phyloP scores from a whole-genome alignment of 1,139 yeast species.

The Waltiozyma sp. region DNA sequence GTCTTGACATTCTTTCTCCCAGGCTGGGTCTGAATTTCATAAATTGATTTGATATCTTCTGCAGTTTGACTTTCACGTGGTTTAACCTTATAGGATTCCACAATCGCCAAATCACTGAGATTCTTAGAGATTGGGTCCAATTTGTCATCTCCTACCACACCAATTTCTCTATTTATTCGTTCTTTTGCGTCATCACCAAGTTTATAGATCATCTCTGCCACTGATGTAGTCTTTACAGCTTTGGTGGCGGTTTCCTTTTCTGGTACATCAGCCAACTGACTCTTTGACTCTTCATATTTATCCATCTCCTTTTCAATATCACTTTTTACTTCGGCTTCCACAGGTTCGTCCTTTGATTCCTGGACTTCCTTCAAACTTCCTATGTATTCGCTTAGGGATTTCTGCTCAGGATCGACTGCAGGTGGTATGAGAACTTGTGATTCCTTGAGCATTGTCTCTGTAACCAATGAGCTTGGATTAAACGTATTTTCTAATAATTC shows the following conservation, averaged over 20 bases:
- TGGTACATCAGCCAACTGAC: conserved; percentile 1
- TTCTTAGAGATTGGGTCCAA: conserved; percentile 21
- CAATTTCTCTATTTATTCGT: conserved; percentile 20
- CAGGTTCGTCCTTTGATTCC: background rate
- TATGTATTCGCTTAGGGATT: background rate
- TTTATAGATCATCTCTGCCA: conserved; percentile 16
- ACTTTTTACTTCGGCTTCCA: background rate
- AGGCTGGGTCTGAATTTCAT: conserved; percentile 3
- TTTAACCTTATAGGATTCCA: conserved; percentile 17
- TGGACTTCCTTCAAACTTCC: background rate
- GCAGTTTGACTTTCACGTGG: conserved; percentile 1
- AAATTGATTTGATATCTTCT: conserved; percentile 1
- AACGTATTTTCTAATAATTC: background rate
- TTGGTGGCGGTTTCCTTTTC: background rate
- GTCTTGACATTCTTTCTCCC: conserved; percentile 25
- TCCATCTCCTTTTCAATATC: background rate
- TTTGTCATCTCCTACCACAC: conserved; percentile 18
- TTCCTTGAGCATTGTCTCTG: background rate
- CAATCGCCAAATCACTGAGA: conserved; percentile 22
- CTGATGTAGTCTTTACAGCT: conserved; percentile 2
- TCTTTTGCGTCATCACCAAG: conserved; percentile 23
- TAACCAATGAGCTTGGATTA: background rate
- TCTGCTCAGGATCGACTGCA: background rate
- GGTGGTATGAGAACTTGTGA: background rate
- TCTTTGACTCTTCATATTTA: background rate